A percentile compares a stretch with the other conserved stretches of the same genome.
Conservation (phyloP, 2,329 filamentous ascomycete species). For the Diaporthe citrichinensis region DNA sequence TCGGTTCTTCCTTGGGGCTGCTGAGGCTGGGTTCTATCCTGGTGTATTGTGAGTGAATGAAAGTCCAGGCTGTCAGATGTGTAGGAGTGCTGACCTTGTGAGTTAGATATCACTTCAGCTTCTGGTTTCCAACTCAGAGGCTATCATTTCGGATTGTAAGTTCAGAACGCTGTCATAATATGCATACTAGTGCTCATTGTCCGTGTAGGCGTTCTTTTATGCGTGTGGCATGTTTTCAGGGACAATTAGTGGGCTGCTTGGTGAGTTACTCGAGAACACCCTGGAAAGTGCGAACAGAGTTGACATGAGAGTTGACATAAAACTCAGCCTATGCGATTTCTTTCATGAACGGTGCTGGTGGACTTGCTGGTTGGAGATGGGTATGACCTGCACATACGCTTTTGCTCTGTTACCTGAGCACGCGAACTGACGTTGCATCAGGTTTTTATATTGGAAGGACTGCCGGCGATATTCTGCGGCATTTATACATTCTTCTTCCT, state of each 20-base stretch:
- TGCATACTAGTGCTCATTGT: neutral
- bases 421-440: constrained; percentile 23
- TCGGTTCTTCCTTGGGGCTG: constrained; percentile 48
- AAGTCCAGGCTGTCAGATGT: rapidly evolving
- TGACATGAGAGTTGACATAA: neutral
- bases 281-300: no score
- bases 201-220: constrained; percentile 49
- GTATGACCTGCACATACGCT: constrained; percentile 21
- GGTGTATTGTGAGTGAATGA: constrained; percentile 44
- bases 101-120: constrained; percentile 46
- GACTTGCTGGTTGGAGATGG: constrained; percentile 48
- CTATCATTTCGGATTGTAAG: constrained; percentile 50
- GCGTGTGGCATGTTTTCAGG: constrained; percentile 52
- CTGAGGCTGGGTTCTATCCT: constrained; percentile 50
- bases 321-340: constrained; percentile 47
- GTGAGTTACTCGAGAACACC: constrained; percentile 6
- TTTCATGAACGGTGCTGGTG: constrained; percentile 47
- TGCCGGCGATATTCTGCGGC: constrained; percentile 46
- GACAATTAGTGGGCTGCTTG: constrained; percentile 49
- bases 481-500: constrained; percentile 46
- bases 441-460: constrained; percentile 48
- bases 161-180: neutral
- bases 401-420: no score
- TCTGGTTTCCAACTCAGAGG: constrained; percentile 52
- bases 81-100: neutral